Evolutionary conservation across 2,329 filamentous ascomycete genomes (phyloP).

Genomic region (Acephala macrosclerotiorum): DNA sequence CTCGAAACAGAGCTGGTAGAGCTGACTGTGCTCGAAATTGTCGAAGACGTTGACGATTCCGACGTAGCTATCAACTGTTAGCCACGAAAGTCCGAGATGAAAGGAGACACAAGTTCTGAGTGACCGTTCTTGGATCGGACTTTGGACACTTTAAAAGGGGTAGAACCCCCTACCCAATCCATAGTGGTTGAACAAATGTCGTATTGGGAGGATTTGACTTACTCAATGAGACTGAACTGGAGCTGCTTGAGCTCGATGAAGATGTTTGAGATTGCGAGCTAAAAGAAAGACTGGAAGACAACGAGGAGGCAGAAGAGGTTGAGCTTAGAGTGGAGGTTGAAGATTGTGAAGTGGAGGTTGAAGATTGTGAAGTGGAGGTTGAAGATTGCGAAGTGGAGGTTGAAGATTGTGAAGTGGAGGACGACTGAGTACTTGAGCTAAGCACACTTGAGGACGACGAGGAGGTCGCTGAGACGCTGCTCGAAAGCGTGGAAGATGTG

Average conservation of each 20-base stretch:
- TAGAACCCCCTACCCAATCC: constrained; percentile 11
- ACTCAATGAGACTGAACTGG: neutral
- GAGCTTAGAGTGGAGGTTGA: neutral
- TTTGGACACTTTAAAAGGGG: constrained; percentile 5
- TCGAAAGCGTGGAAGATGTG: constrained; percentile 3
- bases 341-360: neutral
- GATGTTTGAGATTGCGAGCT: no score
- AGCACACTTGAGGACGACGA: neutral
- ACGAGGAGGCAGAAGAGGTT: neutral
- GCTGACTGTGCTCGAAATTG: neutral
- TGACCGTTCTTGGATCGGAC: neutral
- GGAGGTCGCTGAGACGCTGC: neutral
- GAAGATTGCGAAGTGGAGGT: neutral
- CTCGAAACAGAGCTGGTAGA: neutral
- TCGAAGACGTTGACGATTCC: neutral
- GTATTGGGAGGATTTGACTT: neutral
- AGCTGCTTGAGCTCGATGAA: neutral
- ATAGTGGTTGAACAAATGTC: neutral
- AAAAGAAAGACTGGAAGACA: no score
- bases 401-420: neutral
- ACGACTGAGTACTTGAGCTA: neutral
- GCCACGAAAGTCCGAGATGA: neutral
- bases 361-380: neutral
- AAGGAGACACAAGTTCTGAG: neutral
- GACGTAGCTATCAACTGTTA: neutral